Evolutionary conservation across 805 yeast genomes (phyloP).

Genomic region (Debaryomyces maramus): DNA sequence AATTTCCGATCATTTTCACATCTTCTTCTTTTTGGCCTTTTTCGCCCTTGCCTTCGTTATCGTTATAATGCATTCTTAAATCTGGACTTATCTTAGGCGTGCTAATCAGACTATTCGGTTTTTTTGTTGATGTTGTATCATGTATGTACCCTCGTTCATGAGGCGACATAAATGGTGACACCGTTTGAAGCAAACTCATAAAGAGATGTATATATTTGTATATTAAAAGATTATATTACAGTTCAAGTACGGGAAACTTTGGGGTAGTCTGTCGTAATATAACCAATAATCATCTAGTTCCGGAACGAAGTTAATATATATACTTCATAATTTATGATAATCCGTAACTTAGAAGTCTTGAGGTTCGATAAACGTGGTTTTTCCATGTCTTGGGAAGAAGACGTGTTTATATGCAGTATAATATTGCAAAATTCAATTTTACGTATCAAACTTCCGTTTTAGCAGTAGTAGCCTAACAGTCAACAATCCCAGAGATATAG

Average conservation of each 20-base stretch:
- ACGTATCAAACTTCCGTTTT: no score
- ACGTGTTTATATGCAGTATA: no score
- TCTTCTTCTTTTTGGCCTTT: neutral
- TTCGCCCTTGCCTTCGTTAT: neutral
- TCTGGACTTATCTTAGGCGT: constrained; percentile 1
- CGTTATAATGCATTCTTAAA: neutral
- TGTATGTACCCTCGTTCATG: constrained; percentile 8
- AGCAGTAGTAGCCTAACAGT: no score
- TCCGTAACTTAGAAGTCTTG: no score
- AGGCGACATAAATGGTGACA: constrained; percentile 13
- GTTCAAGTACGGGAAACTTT: neutral
- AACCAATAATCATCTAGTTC: neutral
- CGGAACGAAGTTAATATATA: neutral
- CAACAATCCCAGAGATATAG: no score
- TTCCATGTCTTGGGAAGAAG: no score
- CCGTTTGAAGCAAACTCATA: constrained; percentile 11
- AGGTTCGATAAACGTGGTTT: no score
- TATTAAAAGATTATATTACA: neutral
- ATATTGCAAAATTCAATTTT: no score
- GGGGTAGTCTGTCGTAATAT: neutral
- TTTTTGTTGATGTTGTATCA: constrained; percentile 3
- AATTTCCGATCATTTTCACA: neutral
- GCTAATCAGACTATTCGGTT: neutral
- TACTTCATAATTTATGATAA: neutral
- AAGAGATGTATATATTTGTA: neutral